Conservation (phyloP, 164 flowering plant genomes). For the Dillenia turbinata region DNA sequence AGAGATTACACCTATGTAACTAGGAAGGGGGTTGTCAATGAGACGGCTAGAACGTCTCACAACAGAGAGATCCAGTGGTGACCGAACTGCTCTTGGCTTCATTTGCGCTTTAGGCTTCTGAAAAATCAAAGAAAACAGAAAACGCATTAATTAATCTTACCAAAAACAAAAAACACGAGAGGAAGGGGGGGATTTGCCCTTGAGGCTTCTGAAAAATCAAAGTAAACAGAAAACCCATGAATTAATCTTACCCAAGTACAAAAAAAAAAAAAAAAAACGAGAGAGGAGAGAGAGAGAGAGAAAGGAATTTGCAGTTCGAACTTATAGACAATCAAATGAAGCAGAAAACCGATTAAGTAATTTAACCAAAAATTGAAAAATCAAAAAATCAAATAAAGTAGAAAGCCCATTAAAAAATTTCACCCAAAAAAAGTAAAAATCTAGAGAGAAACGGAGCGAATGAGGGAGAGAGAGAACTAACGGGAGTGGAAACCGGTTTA, state of each 20-base stretch:
- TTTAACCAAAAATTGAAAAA: neutral
- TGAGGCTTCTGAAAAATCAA: too few relatives aligned
- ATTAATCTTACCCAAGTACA: neutral
- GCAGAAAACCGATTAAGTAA: neutral
- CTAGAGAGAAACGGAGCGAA: slow-evolving; percentile 1
- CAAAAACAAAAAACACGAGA: neutral
- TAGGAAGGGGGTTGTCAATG: slow-evolving; percentile 36
- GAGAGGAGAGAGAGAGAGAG: neutral
- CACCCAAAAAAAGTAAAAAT: neutral
- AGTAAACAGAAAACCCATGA: neutral
- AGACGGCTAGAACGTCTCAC: slow-evolving; percentile 52
- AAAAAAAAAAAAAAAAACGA: neutral
- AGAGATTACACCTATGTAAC: slow-evolving; percentile 34
- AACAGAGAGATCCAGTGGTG: slow-evolving; percentile 10
- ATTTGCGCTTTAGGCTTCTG: slow-evolving; percentile 5
- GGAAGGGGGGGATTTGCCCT: neutral
- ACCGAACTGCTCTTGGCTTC: slow-evolving; percentile 21
- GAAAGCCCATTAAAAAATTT: neutral
- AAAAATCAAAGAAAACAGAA: too few relatives aligned
- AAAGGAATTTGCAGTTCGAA: neutral
- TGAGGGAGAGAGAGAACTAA: slow-evolving; percentile 18
- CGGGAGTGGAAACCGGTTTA: slow-evolving; percentile 25
- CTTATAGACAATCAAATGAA: too few relatives aligned
- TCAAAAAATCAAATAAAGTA: neutral
- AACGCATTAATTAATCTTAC: slow-evolving; percentile 33